phyloP scores from a whole-genome alignment of 2,329 filamentous ascomycete genomes.

The Esteya vermicola region DNA sequence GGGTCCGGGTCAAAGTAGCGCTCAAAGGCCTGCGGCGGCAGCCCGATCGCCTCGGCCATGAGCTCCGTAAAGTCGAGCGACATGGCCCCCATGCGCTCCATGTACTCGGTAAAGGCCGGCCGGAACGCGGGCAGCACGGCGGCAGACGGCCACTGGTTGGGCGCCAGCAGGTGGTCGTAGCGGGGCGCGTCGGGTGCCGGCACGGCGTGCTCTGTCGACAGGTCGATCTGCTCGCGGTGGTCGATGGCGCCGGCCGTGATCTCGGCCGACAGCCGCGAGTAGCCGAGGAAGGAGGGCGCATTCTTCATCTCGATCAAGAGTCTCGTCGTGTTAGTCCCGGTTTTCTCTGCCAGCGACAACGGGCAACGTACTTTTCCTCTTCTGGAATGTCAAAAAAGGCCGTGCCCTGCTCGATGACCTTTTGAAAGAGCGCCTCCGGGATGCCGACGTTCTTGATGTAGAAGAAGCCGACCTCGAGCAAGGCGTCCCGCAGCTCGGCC shows the following conservation, averaged over 20 bases:
- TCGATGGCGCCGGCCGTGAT: conserved; percentile 63
- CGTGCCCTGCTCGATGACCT: conserved; percentile 54
- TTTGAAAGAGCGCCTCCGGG: conserved; percentile 45
- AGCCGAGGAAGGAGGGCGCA: conserved; percentile 56
- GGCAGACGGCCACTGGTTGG: conserved; percentile 63
- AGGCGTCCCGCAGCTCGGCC: conserved; percentile 52
- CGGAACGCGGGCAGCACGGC: conserved; percentile 52
- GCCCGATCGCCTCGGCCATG: conserved; percentile 69
- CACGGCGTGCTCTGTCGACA: conserved; percentile 62
- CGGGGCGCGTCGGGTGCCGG: conserved; percentile 48
- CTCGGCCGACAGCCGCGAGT: conserved; percentile 51
- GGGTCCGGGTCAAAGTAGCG: conserved; percentile 59
- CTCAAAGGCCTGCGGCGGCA: conserved; percentile 55
- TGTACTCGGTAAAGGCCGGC: conserved; percentile 58
- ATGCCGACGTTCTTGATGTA: conserved; percentile 74
- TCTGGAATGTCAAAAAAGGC: conserved; percentile 63
- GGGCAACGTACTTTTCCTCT: conserved; percentile 50
- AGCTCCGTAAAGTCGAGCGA: conserved; percentile 63
- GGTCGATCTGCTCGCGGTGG: conserved; percentile 75
- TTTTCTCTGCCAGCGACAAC: no score
- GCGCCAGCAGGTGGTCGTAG: conserved; percentile 65
- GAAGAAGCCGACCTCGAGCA: conserved; percentile 78
- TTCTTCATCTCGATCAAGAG: conserved; percentile 61
- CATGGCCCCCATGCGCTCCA: conserved; percentile 57
- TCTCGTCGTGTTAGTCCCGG: conserved; percentile 17